phyloP scores from a whole-genome alignment of 306 rosid genomes.

The Hippophae gyantsensis region DNA sequence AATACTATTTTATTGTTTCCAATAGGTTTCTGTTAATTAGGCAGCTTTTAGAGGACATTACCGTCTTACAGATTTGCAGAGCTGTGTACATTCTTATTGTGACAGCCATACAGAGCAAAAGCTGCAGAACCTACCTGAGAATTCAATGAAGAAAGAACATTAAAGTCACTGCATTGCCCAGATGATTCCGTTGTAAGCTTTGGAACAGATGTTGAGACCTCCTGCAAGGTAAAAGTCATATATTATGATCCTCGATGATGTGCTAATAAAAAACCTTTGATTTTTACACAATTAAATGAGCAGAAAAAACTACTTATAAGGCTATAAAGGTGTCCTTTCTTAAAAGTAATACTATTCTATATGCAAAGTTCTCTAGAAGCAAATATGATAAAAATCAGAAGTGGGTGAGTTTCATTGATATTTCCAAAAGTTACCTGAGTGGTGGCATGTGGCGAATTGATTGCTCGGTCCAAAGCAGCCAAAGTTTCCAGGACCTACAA shows the following conservation, averaged over 20 bases:
- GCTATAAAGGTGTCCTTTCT: background rate
- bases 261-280: background rate
- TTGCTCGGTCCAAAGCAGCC: slow-evolving; percentile 92
- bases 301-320: background rate
- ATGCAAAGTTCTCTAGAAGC: background rate
- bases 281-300: background rate
- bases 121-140: slow-evolving; percentile 61
- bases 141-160: slow-evolving; percentile 90
- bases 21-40: background rate
- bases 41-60: background rate
- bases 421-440: slow-evolving; percentile 58
- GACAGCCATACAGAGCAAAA: slow-evolving; percentile 11
- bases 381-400: slow-evolving; percentile 12
- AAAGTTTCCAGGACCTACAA: slow-evolving; percentile 90
- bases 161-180: slow-evolving; percentile 81
- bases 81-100: slow-evolving; percentile 8
- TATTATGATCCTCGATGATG: background rate
- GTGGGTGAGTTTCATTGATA: slow-evolving; percentile 8
- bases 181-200: slow-evolving; percentile 76
- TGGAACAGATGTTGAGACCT: slow-evolving; percentile 72
- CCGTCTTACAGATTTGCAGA: slow-evolving; percentile 2
- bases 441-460: slow-evolving; percentile 94
- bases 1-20: background rate
- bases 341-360: background rate
- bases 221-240: slow-evolving; percentile 42